Evolutionary conservation across 768 basidiomycete species (phyloP), one percentile per base, ranked within the genome.

Genomic region (Pisolithus orientalis): DNA sequence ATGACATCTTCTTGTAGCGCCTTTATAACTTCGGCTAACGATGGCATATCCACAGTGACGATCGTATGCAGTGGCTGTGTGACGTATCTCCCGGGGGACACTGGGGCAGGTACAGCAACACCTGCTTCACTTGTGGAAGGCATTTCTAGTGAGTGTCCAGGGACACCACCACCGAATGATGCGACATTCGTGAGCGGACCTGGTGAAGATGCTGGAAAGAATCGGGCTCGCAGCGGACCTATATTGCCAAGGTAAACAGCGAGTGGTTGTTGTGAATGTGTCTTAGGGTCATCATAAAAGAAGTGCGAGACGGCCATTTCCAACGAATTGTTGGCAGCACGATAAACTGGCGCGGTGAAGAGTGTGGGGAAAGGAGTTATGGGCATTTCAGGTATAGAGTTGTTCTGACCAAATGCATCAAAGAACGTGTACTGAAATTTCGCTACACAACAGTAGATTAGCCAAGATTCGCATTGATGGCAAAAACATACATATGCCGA

Each of bases 381-480:
- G 24, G 90, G 84, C 61, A 82, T 73, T 54, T 84, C 82, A 46
- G 90, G 87, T 62, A 89, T 83, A 47, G 74, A 81, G 62, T 78
- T 85, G 63, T 84, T 90, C 59, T 88, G 82, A 13, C 87, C 87
- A 65, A 89, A 85, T 5, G 89, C 88, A 61, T 94, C 90, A 65
- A 94, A 94, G 67, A 95, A 95, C 16, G 90, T 92, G 66, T 94
- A 94, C 62, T 93, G 89, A 70, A 93, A 94, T 70, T 93, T 92
- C 50, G 91, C 90, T 93, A 59, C 17, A 62, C 56, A 50, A 24
- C 14, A 3, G 43, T 51, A 53, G 49, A 59, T 70, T 44, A 61
- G 57, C 56, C 52, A 54, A 46, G 52, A 51, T 47, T 52, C 54
- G 28, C 44, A 10, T 16, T 50, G 45, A 44, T 27, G 45, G 51